A percentile compares a stretch with the other conserved stretches of the same genome.
These are phyloP conservation scores for Castanea mollissima DNA, from an alignment of 306 rosid species.

Conservation along the genomic window DNA sequence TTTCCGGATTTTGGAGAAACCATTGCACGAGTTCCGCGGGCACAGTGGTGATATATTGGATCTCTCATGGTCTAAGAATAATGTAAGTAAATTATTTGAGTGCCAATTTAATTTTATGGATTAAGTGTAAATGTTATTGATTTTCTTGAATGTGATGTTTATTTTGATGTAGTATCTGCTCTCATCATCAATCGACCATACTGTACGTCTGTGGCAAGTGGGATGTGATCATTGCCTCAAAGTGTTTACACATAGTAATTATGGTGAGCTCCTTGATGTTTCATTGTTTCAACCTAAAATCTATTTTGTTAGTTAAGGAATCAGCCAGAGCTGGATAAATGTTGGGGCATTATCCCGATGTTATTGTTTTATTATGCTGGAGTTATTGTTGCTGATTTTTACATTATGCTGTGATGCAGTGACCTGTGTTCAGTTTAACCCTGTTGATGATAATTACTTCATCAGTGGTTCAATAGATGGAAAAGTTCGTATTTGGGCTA, in stretches of 20 bases:
- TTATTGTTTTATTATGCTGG: constrained; percentile 14
- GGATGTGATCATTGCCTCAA: constrained; percentile 64
- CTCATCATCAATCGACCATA: constrained; percentile 84
- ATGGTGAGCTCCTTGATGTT: constrained; percentile 50
- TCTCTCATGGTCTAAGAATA: constrained; percentile 87
- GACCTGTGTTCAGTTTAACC: constrained; percentile 91
- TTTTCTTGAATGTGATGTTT: background rate
- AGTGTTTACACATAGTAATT: constrained; percentile 86
- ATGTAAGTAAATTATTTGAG: constrained; percentile 58
- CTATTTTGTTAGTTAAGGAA: constrained; percentile 16
- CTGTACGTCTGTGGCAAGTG: constrained; percentile 89
- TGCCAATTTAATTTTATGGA: constrained; percentile 16
- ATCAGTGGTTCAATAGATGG: constrained; percentile 97
- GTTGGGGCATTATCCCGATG: background rate
- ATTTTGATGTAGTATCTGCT: constrained; percentile 66
- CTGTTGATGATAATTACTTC: constrained; percentile 83
- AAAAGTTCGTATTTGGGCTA: constrained; percentile 92
- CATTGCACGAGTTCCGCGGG: constrained; percentile 83
- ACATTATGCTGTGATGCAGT: constrained; percentile 46
- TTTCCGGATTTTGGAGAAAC: constrained; percentile 76
- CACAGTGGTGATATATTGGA: constrained; percentile 76
- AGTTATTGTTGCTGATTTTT: constrained; percentile 10
- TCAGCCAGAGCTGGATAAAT: constrained; percentile 10
- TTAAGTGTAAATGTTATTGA: background rate
- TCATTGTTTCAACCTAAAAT: background rate